These are phyloP conservation scores for Arthrobotrys iridis DNA, from an alignment of 2,329 filamentous ascomycete genomes.

Conservation along the genomic window DNA sequence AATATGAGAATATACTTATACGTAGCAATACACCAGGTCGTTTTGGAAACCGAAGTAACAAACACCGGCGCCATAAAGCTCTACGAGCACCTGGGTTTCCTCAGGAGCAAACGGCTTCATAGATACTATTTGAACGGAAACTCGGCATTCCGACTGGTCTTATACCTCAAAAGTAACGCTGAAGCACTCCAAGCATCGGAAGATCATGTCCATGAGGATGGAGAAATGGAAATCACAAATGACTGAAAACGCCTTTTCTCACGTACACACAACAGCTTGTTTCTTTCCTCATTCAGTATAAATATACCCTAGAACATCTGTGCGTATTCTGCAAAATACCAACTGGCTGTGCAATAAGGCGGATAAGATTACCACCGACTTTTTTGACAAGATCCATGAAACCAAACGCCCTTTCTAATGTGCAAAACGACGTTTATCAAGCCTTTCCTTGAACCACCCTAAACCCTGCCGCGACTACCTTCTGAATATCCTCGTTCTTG, in stretches of 20 bases:
- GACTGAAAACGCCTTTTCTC: constrained; percentile 8
- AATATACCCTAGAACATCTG: constrained; percentile 3
- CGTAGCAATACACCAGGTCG: constrained; percentile 67
- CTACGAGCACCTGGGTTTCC: constrained; percentile 90
- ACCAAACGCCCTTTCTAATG: not conserved
- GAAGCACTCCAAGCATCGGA: not conserved
- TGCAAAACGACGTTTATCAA: constrained; percentile 61
- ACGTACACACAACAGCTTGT: not conserved
- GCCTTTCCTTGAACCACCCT: constrained; percentile 71
- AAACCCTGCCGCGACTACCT: constrained; percentile 79
- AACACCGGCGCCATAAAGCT: constrained; percentile 89
- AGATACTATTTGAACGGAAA: constrained; percentile 97
- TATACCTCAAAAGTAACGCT: constrained; percentile 73
- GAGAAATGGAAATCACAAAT: constrained; percentile 48
- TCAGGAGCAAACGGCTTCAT: constrained; percentile 90
- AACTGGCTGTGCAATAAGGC: not conserved
- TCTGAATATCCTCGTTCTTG: constrained; percentile 88
- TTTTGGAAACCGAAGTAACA: constrained; percentile 93
- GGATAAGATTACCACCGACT: not conserved
- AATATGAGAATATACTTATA: not conserved
- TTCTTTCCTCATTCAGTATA: not conserved
- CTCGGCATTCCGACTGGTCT: constrained; percentile 86
- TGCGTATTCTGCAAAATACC: not conserved
- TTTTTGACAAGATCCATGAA: not conserved
- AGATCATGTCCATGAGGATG: constrained; percentile 13